A percentile compares a stretch with the other conserved stretches of the same genome.
Conservation (phyloP, 768 basidiomycete species). For the Russula sp. region DNA sequence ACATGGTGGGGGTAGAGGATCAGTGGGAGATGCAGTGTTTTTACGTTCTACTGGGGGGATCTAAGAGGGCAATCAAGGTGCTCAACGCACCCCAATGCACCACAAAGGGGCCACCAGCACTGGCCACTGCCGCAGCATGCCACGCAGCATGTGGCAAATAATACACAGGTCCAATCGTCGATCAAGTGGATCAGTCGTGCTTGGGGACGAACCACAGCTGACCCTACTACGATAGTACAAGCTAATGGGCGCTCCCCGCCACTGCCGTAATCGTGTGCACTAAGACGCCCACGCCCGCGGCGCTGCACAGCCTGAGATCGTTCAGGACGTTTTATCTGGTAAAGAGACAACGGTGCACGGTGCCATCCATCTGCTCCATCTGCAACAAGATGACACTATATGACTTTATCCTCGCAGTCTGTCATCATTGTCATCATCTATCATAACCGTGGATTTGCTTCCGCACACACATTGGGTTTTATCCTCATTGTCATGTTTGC, state of each 20-base stretch:
- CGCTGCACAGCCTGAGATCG: too few relatives aligned
- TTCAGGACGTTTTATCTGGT: not conserved
- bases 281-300: too few relatives aligned
- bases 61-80: not conserved
- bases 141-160: too few relatives aligned
- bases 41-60: not conserved
- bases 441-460: constrained; percentile 52
- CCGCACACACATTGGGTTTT: constrained; percentile 61
- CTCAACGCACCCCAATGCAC: not conserved
- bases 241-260: not conserved
- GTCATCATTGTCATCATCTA: too few relatives aligned
- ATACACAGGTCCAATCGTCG: too few relatives aligned
- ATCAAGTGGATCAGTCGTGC: not conserved
- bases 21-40: not conserved
- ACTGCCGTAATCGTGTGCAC: not conserved
- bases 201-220: too few relatives aligned
- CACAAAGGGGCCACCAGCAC: not conserved
- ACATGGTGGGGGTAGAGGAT: not conserved
- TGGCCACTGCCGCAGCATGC: not conserved
- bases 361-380: too few relatives aligned
- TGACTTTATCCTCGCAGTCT: constrained; percentile 43
- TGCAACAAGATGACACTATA: too few relatives aligned
- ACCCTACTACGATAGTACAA: too few relatives aligned
- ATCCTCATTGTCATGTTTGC: constrained; percentile 51
- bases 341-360: too few relatives aligned